A percentile compares a stretch with the other conserved stretches of the same genome.
These are phyloP conservation scores for Fusarium goolgardi DNA, from an alignment of 2,329 filamentous ascomycete species.

Conservation along the genomic window DNA sequence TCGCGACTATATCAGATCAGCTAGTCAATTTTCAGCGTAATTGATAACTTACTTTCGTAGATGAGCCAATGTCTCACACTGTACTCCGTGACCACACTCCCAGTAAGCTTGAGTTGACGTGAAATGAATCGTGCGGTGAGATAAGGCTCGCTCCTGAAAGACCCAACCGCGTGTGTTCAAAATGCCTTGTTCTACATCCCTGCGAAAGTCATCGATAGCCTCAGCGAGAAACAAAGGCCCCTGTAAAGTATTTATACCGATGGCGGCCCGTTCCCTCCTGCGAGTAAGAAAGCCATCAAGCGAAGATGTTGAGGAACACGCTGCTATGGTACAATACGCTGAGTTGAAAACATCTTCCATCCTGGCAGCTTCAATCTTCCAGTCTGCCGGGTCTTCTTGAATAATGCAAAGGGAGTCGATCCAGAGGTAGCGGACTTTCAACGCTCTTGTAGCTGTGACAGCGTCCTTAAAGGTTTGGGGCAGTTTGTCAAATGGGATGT, in stretches of 20 bases:
- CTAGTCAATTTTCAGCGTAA: too few relatives aligned
- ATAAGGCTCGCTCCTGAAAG: constrained; percentile 2
- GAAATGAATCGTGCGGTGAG: constrained; percentile 8
- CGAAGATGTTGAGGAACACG: not conserved
- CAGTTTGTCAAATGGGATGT: not conserved
- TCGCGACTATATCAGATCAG: not conserved
- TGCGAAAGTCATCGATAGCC: not conserved
- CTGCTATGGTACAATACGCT: not conserved
- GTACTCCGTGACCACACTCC: constrained; percentile 8
- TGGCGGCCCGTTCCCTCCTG: not conserved
- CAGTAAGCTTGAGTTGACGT: not conserved
- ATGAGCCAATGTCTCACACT: constrained; percentile 5
- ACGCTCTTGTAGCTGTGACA: accelerated
- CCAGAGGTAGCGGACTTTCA: not conserved
- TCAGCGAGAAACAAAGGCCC: not conserved
- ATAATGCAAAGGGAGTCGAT: not conserved
- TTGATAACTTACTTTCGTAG: not conserved
- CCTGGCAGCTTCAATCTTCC: not conserved
- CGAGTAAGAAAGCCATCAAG: not conserved
- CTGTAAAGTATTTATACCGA: accelerated
- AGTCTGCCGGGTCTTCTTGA: not conserved
- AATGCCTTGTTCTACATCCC: not conserved
- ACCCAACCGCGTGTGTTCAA: constrained; percentile 14
- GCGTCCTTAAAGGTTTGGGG: not conserved
- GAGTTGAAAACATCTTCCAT: not conserved